A percentile compares a stretch with the other conserved stretches of the same genome.
These are phyloP conservation scores for Microascus cirrosus DNA, from an alignment of 2,329 filamentous ascomycete genomes.

Conservation along the genomic window DNA sequence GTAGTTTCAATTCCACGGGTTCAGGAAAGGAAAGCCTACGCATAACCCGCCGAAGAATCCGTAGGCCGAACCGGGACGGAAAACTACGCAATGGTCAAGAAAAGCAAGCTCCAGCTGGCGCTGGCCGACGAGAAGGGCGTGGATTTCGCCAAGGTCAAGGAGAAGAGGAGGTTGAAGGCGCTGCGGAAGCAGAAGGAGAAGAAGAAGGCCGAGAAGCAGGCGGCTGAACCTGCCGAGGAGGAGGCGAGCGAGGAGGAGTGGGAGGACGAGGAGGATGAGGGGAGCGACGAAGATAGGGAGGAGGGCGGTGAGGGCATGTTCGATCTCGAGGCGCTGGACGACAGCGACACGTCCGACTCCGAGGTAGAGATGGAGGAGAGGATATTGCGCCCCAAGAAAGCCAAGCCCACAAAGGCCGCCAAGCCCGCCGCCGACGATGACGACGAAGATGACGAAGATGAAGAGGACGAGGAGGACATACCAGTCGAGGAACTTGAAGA, in stretches of 20 bases:
- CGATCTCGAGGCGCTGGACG: conserved; percentile 45
- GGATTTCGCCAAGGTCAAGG: conserved; percentile 40
- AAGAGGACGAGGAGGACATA: conserved; percentile 76
- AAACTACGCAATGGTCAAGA: conserved; percentile 24
- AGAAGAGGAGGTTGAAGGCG: conserved; percentile 35
- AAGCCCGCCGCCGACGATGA: conserved; percentile 9
- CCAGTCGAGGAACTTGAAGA: conserved; percentile 81
- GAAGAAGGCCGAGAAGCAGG: conserved; percentile 9
- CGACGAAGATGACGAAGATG: conserved; percentile 42
- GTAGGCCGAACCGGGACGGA: not conserved
- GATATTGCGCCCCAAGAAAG: conserved; percentile 34
- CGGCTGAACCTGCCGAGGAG: conserved; percentile 7
- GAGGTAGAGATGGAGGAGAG: conserved; percentile 70
- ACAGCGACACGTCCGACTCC: conserved; percentile 55
- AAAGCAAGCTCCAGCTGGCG: conserved; percentile 41
- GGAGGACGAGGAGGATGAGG: conserved; percentile 13
- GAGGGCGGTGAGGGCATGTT: conserved; percentile 20
- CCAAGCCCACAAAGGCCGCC: conserved; percentile 29
- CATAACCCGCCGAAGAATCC: not conserved
- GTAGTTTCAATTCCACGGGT: no score
- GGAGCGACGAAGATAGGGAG: conserved; percentile 20
- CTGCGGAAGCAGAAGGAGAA: conserved; percentile 24
- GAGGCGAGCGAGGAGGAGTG: conserved; percentile 11
- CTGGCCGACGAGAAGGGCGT: conserved; percentile 42
- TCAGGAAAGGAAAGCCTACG: not conserved